phyloP scores from a whole-genome alignment of 257 asterid species.

The Pogostemon cablin region DNA sequence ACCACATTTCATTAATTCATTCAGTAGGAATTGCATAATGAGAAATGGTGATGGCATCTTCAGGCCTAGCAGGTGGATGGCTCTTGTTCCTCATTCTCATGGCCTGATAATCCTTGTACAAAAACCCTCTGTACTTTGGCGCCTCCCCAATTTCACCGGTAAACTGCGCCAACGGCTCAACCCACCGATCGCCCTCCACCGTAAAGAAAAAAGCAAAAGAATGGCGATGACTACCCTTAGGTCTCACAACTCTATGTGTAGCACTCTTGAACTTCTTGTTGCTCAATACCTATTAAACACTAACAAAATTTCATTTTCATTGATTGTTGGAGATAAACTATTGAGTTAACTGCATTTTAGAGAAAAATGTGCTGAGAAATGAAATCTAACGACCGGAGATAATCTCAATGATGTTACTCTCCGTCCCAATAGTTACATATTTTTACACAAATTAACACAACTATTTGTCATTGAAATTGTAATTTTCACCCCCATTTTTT shows the following conservation, averaged over 20 bases:
- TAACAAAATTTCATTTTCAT: background rate
- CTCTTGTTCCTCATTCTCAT: conserved; percentile 48
- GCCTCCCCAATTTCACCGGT: conserved; percentile 35
- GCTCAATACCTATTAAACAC: conserved; percentile 45
- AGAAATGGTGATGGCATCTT: conserved; percentile 36
- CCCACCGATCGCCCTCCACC: conserved; percentile 43
- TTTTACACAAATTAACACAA: too few relatives aligned
- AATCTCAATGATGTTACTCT: too few relatives aligned
- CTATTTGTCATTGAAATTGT: too few relatives aligned
- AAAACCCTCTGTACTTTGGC: conserved; percentile 40
- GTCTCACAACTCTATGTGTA: conserved; percentile 60
- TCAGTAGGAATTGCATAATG: conserved; percentile 35
- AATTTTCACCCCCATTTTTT: too few relatives aligned
- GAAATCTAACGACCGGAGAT: too few relatives aligned
- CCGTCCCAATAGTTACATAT: too few relatives aligned
- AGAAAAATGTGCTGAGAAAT: too few relatives aligned
- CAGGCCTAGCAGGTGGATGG: conserved; percentile 40
- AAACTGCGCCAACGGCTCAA: conserved; percentile 42
- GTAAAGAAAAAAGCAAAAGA: conserved; percentile 40
- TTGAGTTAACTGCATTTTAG: too few relatives aligned
- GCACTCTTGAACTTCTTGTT: conserved; percentile 62
- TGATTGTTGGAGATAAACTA: too few relatives aligned
- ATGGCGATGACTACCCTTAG: conserved; percentile 28
- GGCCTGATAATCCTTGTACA: conserved; percentile 42
- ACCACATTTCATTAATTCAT: background rate